A percentile compares a stretch with the other conserved stretches of the same genome.
phyloP scores from a whole-genome alignment of 2,329 filamentous ascomycete genomes.

The Penicillium brevicompactum region DNA sequence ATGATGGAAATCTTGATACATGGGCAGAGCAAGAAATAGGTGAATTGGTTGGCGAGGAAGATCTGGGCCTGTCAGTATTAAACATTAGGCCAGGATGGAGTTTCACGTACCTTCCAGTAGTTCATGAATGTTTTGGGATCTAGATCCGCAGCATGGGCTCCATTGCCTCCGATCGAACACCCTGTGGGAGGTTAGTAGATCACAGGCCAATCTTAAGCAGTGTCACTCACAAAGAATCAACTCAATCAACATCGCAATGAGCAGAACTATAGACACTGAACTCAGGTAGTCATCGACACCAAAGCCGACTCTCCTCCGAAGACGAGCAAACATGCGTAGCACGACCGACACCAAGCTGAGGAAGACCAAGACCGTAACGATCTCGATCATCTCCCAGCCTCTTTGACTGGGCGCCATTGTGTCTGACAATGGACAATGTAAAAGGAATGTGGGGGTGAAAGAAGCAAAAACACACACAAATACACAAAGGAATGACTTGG shows the following conservation, averaged over 20 bases:
- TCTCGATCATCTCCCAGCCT: constrained; percentile 33
- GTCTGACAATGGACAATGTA: constrained; percentile 4
- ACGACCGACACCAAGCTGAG: constrained; percentile 29
- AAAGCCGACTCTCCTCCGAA: constrained; percentile 31
- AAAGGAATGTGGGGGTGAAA: constrained; percentile 3
- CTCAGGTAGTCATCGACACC: constrained; percentile 37
- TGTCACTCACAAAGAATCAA: constrained; percentile 31
- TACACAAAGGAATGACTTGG: constrained; percentile 14
- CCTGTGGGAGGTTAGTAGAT: constrained; percentile 24
- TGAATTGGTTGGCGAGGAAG: constrained; percentile 39
- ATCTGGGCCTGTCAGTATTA: constrained; percentile 24
- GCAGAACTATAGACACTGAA: constrained; percentile 26
- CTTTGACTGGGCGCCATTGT: constrained; percentile 29
- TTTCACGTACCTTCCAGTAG: constrained; percentile 32
- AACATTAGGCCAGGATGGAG: neutral
- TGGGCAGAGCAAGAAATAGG: constrained; percentile 36
- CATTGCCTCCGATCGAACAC: constrained; percentile 36
- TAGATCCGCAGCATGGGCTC: constrained; percentile 25
- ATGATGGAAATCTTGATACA: constrained; percentile 37
- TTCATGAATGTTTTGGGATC: constrained; percentile 26
- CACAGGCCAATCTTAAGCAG: neutral
- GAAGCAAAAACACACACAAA: constrained; percentile 13
- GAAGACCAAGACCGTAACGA: constrained; percentile 32
- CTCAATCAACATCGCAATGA: constrained; percentile 35
- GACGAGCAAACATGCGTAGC: constrained; percentile 29